These are phyloP conservation scores for Endocalyx cinctus DNA, from an alignment of 2,329 filamentous ascomycete species.

Conservation along the genomic window DNA sequence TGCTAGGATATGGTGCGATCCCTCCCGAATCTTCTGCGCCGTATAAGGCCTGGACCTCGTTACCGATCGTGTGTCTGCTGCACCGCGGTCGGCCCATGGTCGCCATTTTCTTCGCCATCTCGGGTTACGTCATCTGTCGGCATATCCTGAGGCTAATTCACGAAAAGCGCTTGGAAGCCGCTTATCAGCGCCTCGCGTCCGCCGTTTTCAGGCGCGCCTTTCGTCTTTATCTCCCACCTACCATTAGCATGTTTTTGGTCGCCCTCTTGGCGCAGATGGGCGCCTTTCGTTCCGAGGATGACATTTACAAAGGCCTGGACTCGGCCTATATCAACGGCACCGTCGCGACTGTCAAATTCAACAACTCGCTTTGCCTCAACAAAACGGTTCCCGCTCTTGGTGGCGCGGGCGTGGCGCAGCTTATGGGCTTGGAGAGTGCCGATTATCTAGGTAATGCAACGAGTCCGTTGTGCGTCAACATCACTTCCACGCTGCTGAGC, in stretches of 20 bases:
- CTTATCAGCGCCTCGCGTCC: slow-evolving; percentile 33
- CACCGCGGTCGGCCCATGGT: slow-evolving; percentile 38
- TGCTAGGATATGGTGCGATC: slow-evolving; percentile 35
- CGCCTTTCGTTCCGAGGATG: slow-evolving; percentile 29
- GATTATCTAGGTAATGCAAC: slow-evolving; percentile 11
- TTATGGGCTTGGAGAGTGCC: slow-evolving; percentile 20
- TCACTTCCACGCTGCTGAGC: slow-evolving; percentile 20
- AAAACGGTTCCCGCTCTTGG: slow-evolving; percentile 18
- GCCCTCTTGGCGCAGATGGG: slow-evolving; percentile 34
- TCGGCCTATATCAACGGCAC: slow-evolving; percentile 36
- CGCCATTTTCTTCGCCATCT: slow-evolving; percentile 39
- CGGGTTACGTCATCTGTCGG: slow-evolving; percentile 36
- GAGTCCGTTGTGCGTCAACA: slow-evolving; percentile 25
- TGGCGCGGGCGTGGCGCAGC: slow-evolving; percentile 22
- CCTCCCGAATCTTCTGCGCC: slow-evolving; percentile 31
- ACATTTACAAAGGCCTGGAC: slow-evolving; percentile 33
- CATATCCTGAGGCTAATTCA: slow-evolving; percentile 34
- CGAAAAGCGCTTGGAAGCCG: slow-evolving; percentile 29
- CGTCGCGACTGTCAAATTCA: no score
- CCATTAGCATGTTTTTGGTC: slow-evolving; percentile 36
- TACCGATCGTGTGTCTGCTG: slow-evolving; percentile 36
- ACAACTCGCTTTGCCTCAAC: slow-evolving; percentile 25
- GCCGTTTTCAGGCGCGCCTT: slow-evolving; percentile 34
- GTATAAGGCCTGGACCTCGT: slow-evolving; percentile 24
- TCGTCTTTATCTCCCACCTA: slow-evolving; percentile 35